These are phyloP conservation scores for Kwoniella heveanensis DNA, from an alignment of 768 basidiomycete genomes.

Conservation along the genomic window DNA sequence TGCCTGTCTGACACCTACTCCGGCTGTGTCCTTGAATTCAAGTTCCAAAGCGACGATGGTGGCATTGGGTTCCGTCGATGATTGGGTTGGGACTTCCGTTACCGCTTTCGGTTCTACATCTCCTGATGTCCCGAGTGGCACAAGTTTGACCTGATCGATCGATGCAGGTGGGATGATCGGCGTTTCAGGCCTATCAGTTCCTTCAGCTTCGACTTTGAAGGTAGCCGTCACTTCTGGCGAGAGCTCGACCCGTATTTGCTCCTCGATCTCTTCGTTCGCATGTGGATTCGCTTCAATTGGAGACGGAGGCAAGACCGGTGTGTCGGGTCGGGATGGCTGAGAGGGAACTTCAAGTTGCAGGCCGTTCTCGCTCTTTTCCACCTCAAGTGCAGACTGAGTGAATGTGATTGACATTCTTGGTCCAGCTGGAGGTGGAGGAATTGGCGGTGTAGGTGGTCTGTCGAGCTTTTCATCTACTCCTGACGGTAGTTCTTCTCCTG, in stretches of 20 bases:
- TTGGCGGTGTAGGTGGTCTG: conserved; percentile 20
- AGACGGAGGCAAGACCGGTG: conserved; percentile 7
- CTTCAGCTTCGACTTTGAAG: background rate
- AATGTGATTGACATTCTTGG: background rate
- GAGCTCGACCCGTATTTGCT: background rate
- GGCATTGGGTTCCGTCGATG: no score
- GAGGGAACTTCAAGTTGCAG: background rate
- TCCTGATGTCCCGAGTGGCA: no score
- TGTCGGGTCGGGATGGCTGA: conserved; percentile 12
- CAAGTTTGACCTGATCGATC: background rate
- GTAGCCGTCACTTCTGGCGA: background rate
- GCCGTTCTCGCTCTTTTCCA: conserved; percentile 5
- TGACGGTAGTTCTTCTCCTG: background rate
- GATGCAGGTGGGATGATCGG: conserved; percentile 11
- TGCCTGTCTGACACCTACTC: background rate
- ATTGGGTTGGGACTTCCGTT: no score
- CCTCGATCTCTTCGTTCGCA: background rate
- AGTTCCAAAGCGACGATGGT: no score
- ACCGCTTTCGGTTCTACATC: background rate
- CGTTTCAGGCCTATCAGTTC: conserved; percentile 13
- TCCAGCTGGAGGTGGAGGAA: conserved; percentile 3
- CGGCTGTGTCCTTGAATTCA: background rate
- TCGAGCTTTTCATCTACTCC: conserved; percentile 5
- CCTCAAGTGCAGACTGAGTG: background rate
- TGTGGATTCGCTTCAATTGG: background rate